Percentiles rank a stretch among this genome's conserved stretches.
Evolutionary conservation across 1,284 basidiomycete species (phyloP).

Genomic region (Fomitopsis palustris): DNA sequence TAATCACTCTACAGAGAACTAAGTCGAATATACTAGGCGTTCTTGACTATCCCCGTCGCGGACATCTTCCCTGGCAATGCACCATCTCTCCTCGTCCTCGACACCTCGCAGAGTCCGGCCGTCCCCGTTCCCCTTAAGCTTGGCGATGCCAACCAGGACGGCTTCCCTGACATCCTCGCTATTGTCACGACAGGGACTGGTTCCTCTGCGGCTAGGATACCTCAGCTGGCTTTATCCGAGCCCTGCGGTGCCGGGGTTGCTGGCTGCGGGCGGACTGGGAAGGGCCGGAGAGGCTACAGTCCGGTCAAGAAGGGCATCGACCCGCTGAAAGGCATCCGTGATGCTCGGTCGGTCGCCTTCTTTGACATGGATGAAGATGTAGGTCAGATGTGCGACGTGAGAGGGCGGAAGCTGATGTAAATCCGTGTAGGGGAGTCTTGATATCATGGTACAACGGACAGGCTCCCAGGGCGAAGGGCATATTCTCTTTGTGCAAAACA

Average conservation of each 20-base stretch:
- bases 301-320: constrained; percentile 61
- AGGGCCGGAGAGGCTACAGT: constrained; percentile 59
- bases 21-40: constrained; percentile 43
- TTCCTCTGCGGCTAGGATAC: constrained; percentile 41
- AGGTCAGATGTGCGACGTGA: constrained; percentile 24
- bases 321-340: constrained; percentile 63
- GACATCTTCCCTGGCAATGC: constrained; percentile 53
- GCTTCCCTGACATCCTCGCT: constrained; percentile 88
- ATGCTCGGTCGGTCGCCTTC: constrained; percentile 81
- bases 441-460: constrained; percentile 86
- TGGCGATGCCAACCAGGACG: constrained; percentile 93
- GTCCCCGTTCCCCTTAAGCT: constrained; percentile 79
- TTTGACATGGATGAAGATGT: constrained; percentile 97
- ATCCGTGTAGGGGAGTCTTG: constrained; percentile 76
- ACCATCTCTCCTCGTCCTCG: constrained; percentile 64
- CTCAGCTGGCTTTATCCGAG: constrained; percentile 70
- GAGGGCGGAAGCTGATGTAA: constrained; percentile 11
- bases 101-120: constrained; percentile 56
- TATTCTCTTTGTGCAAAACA: constrained; percentile 90
- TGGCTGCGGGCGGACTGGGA: constrained; percentile 48
- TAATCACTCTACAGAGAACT: not conserved
- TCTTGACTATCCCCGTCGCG: constrained; percentile 64
- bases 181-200: constrained; percentile 48
- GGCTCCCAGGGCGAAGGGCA: constrained; percentile 62
- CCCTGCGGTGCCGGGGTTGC: constrained; percentile 59